Evolutionary conservation across 192 early-diverging fungal genomes (phyloP).

Genomic region (Cetraspora pellucida): DNA sequence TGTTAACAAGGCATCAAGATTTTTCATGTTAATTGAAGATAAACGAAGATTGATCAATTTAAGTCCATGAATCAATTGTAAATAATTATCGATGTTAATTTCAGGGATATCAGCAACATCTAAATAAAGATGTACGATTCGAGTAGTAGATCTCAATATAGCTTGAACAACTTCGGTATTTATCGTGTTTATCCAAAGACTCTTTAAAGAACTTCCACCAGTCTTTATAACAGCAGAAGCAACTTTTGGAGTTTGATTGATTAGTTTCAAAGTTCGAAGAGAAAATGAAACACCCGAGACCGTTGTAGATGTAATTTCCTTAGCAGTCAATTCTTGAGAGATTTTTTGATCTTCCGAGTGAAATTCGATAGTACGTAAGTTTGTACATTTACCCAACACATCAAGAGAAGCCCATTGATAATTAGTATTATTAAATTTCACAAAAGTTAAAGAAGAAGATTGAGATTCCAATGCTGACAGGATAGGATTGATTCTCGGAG

Average conservation of each 20-base stretch:
- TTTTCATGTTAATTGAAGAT: background rate
- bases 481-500: background rate
- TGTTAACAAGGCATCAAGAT: slow-evolving; percentile 1
- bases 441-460: background rate
- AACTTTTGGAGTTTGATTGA: background rate
- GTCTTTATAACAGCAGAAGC: background rate
- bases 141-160: background rate
- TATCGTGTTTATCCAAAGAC: background rate
- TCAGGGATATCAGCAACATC: background rate
- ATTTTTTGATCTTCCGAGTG: background rate
- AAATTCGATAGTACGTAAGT: background rate
- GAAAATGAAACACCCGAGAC: background rate
- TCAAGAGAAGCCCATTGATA: slow-evolving; percentile 12
- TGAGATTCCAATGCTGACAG: background rate
- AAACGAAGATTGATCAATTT: background rate
- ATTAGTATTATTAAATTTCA: background rate
- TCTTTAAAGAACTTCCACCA: background rate
- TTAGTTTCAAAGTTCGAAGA: slow-evolving; percentile 1
- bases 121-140: background rate
- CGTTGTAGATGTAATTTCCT: background rate
- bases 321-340: background rate
- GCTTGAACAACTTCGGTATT: background rate
- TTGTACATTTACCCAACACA: slow-evolving; percentile 1
- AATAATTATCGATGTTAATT: background rate
- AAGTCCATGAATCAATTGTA: background rate